Percentiles rank a stretch among this genome's conserved stretches.
Evolutionary conservation across 2,329 filamentous ascomycete species (phyloP).

Genomic region (Rachicladosporium sp.): DNA sequence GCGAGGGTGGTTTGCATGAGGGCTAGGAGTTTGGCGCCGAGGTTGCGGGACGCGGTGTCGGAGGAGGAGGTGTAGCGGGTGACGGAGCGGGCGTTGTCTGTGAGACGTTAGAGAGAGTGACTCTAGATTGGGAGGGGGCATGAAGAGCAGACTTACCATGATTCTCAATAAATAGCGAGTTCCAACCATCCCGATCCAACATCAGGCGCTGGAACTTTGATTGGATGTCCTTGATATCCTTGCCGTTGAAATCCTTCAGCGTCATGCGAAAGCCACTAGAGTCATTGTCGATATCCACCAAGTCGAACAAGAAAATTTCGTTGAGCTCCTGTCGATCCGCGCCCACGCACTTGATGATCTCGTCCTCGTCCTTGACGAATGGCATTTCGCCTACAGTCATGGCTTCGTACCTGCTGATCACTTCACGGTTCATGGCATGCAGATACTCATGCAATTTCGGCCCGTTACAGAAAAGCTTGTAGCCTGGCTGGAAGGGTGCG

Average conservation of each 20-base stretch:
- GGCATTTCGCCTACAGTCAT: conserved; percentile 53
- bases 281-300: conserved; percentile 29
- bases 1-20: conserved; percentile 35
- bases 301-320: conserved; percentile 39
- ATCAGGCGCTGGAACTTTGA: conserved; percentile 36
- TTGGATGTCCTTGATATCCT: conserved; percentile 18
- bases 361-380: conserved; percentile 32
- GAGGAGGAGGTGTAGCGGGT: conserved; percentile 37
- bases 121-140: background rate
- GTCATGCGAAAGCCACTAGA: conserved; percentile 23
- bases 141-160: conserved; percentile 27
- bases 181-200: conserved; percentile 38
- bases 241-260: conserved; percentile 27
- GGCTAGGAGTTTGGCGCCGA: conserved; percentile 35
- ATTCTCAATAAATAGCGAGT: conserved; percentile 41
- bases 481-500: conserved; percentile 35
- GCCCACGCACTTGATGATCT: conserved; percentile 32
- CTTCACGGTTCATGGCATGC: conserved; percentile 38
- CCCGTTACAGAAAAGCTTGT: conserved; percentile 43
- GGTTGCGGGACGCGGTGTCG: conserved; percentile 32
- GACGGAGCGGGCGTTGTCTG: conserved; percentile 35
- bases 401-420: conserved; percentile 44
- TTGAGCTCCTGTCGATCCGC: conserved; percentile 30
- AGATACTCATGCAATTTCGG: conserved; percentile 47
- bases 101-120: background rate